Conservation (phyloP, 495 filamentous ascomycete genomes). For the Penicillium parvum region DNA sequence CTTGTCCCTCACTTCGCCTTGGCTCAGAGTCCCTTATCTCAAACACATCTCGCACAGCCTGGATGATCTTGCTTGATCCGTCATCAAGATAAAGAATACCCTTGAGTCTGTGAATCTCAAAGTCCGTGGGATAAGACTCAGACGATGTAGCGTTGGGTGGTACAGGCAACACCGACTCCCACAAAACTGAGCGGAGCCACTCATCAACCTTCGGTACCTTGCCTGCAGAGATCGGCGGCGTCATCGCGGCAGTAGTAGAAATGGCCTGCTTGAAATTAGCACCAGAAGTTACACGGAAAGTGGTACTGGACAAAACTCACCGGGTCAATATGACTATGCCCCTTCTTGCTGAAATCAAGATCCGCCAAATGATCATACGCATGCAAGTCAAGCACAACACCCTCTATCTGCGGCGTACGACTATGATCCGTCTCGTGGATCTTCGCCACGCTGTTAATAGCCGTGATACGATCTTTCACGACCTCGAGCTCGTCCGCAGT, state of each 20-base stretch:
- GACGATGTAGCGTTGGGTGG: conserved; percentile 1
- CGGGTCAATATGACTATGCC: conserved; percentile 79
- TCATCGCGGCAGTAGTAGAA: conserved; percentile 69
- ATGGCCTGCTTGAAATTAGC: conserved; percentile 58
- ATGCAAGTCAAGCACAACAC: conserved; percentile 81
- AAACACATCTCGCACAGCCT: conserved; percentile 90
- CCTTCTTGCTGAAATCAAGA: conserved; percentile 60
- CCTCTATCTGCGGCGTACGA: conserved; percentile 74
- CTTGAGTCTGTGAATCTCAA: conserved; percentile 83
- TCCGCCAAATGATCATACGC: conserved; percentile 79
- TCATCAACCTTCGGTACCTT: conserved; percentile 62
- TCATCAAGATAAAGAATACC: conserved; percentile 61
- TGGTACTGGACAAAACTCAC: no score
- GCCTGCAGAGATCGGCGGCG: conserved; percentile 50
- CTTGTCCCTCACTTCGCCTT: conserved; percentile 19
- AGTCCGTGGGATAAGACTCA: conserved; percentile 29
- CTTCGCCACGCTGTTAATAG: conserved; percentile 88
- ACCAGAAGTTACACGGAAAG: not conserved
- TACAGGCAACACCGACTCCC: conserved; percentile 66
- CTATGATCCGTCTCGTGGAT: conserved; percentile 77
- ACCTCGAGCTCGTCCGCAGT: conserved; percentile 56
- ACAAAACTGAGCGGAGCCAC: conserved; percentile 81
- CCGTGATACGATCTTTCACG: conserved; percentile 61
- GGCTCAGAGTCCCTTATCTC: conserved; percentile 70
- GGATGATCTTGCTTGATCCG: conserved; percentile 68